These are phyloP conservation scores for Gigaspora rosea DNA, from an alignment of 192 early-diverging fungal species.

Conservation along the genomic window DNA sequence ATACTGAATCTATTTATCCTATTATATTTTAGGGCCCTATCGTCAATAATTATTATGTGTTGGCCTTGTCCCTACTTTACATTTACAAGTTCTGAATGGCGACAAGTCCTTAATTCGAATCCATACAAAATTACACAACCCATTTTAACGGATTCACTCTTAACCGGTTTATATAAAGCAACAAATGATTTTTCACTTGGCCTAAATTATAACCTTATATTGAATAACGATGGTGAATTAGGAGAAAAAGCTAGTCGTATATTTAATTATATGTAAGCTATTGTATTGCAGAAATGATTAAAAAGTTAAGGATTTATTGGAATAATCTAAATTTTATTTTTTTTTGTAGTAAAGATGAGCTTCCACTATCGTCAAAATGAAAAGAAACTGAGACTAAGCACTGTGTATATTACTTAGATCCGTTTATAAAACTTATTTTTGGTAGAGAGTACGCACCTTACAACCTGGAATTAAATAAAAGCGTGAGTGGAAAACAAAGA, in stretches of 20 bases:
- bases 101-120: constrained; percentile 12
- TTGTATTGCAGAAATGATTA: constrained; percentile 26
- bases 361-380: constrained; percentile 16
- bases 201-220: background rate
- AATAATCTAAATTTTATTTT: constrained; percentile 27
- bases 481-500: constrained; percentile 23
- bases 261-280: constrained; percentile 30
- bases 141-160: constrained; percentile 12
- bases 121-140: constrained; percentile 24
- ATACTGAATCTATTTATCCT: background rate
- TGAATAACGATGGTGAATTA: constrained; percentile 19
- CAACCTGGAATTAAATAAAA: constrained; percentile 10
- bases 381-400: constrained; percentile 18
- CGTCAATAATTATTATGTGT: constrained; percentile 28
- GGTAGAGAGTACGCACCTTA: constrained; percentile 22
- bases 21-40: constrained; percentile 23
- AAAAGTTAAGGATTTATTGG: constrained; percentile 5
- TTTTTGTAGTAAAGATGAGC: constrained; percentile 19
- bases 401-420: constrained; percentile 6
- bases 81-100: constrained; percentile 31
- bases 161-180: constrained; percentile 17
- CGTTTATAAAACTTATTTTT: constrained; percentile 29
- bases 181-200: constrained; percentile 24
- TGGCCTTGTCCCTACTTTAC: constrained; percentile 27
- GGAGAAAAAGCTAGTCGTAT: constrained; percentile 2